Conservation (phyloP, 2,329 filamentous ascomycete genomes). For the Dothideomycetes sp. region DNA sequence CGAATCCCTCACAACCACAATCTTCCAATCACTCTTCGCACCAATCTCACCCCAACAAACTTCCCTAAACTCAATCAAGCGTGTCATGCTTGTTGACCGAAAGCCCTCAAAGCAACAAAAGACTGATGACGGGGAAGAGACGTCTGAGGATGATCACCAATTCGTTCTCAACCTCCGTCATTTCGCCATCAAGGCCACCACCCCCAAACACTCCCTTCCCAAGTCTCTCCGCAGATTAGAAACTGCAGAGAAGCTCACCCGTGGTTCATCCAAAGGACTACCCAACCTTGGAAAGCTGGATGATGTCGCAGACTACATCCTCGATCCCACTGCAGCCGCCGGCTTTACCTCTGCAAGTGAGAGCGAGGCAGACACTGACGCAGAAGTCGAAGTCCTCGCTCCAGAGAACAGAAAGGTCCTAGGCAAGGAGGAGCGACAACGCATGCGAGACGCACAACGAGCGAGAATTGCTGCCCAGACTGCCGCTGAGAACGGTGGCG, state of each 20-base stretch:
- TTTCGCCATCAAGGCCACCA: constrained; percentile 87
- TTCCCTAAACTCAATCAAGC: constrained; percentile 81
- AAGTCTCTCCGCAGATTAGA: constrained; percentile 75
- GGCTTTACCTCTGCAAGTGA: constrained; percentile 91
- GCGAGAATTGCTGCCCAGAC: constrained; percentile 7
- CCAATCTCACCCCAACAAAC: constrained; percentile 88
- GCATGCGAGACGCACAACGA: constrained; percentile 16
- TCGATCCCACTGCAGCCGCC: constrained; percentile 61
- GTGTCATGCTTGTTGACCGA: constrained; percentile 82
- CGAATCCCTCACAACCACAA: constrained; percentile 80
- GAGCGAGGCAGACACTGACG: constrained; percentile 86
- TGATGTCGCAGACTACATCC: constrained; percentile 90
- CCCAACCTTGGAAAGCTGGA: constrained; percentile 85
- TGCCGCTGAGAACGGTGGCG: constrained; percentile 13
- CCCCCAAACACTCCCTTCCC: constrained; percentile 59
- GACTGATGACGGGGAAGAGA: neutral
- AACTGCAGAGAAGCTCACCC: constrained; percentile 67
- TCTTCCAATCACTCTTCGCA: constrained; percentile 94
- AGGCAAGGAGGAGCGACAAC: constrained; percentile 40
- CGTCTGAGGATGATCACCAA: constrained; percentile 25
- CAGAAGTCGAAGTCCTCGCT: constrained; percentile 75
- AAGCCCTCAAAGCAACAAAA: constrained; percentile 35
- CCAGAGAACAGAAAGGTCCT: constrained; percentile 51
- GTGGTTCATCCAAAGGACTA: constrained; percentile 42
- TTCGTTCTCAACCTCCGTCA: constrained; percentile 84